Percentiles rank a stretch among this genome's conserved stretches.
Evolutionary conservation across 306 rosid genomes (phyloP).

Genomic region (Gastrolobium villosum): DNA sequence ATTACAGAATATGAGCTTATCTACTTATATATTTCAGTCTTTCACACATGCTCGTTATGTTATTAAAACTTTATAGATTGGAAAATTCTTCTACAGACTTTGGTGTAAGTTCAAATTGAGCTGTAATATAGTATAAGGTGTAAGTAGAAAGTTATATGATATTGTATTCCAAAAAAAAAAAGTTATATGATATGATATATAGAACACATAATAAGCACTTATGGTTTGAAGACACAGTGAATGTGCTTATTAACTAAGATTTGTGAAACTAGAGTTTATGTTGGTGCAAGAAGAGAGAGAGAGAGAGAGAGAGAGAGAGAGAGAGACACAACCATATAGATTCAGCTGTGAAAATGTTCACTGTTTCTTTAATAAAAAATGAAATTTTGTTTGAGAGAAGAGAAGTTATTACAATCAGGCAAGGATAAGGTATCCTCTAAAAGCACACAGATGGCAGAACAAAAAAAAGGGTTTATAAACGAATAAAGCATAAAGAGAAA

Average conservation of each 20-base stretch:
- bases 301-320: neutral
- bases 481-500: slow-evolving; percentile 17
- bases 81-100: neutral
- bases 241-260: slow-evolving; percentile 9
- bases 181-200: slow-evolving; percentile 3
- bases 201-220: neutral
- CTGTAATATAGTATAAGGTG: neutral
- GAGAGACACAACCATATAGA: neutral
- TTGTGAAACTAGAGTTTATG: neutral
- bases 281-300: neutral
- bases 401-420: neutral
- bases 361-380: neutral
- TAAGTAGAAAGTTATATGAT: slow-evolving; percentile 1
- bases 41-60: no score
- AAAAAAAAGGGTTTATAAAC: neutral
- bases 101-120: slow-evolving; percentile 10
- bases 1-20: no score
- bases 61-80: no score
- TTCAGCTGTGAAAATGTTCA: neutral
- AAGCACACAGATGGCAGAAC: neutral
- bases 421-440: slow-evolving; percentile 5
- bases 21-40: no score
- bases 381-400: neutral
- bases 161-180: no score
- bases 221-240: slow-evolving; percentile 11